phyloP scores from a whole-genome alignment of 1,139 yeast species.

The Yamadazyma triangularis region DNA sequence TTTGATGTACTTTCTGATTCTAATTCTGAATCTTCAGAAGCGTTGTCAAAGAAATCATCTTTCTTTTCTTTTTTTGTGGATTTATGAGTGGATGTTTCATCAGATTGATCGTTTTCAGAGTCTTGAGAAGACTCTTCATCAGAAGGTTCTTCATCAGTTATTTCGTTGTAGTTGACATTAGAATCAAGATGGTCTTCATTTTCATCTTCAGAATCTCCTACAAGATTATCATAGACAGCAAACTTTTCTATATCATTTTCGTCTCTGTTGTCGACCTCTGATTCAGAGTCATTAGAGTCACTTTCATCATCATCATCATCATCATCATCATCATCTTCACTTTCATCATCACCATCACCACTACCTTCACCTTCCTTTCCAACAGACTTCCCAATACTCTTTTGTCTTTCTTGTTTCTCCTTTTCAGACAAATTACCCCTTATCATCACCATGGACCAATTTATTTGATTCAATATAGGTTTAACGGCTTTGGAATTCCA shows the following conservation, averaged over 20 bases:
- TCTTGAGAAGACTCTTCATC: slow-evolving; percentile 26
- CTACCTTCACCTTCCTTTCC: slow-evolving; percentile 10
- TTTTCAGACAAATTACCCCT: slow-evolving; percentile 53
- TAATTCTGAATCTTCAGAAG: slow-evolving; percentile 11
- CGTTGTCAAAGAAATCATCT: slow-evolving; percentile 40
- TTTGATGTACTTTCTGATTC: slow-evolving; percentile 13
- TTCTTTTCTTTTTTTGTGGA: slow-evolving; percentile 8
- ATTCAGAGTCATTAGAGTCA: too few relatives aligned
- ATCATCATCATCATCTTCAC: slow-evolving; percentile 15
- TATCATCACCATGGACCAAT: slow-evolving; percentile 55
- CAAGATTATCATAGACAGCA: slow-evolving; percentile 53
- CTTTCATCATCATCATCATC: slow-evolving; percentile 13
- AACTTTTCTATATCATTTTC: slow-evolving; percentile 22
- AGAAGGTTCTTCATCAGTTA: slow-evolving; percentile 59
- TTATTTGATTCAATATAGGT: slow-evolving; percentile 43
- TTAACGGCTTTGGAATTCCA: slow-evolving; percentile 57
- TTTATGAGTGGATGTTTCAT: slow-evolving; percentile 16
- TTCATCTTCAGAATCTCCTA: slow-evolving; percentile 49
- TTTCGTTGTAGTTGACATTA: slow-evolving; percentile 51
- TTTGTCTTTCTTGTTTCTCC: slow-evolving; percentile 31
- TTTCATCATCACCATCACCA: slow-evolving; percentile 16
- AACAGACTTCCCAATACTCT: slow-evolving; percentile 19
- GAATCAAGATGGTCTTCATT: slow-evolving; percentile 30
- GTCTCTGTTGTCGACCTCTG: slow-evolving; percentile 12
- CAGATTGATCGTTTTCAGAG: slow-evolving; percentile 25